Percentiles rank a stretch among this genome's conserved stretches.
Evolutionary conservation across 2,329 filamentous ascomycete genomes (phyloP).

Genomic region (Fusarium devonianum): DNA sequence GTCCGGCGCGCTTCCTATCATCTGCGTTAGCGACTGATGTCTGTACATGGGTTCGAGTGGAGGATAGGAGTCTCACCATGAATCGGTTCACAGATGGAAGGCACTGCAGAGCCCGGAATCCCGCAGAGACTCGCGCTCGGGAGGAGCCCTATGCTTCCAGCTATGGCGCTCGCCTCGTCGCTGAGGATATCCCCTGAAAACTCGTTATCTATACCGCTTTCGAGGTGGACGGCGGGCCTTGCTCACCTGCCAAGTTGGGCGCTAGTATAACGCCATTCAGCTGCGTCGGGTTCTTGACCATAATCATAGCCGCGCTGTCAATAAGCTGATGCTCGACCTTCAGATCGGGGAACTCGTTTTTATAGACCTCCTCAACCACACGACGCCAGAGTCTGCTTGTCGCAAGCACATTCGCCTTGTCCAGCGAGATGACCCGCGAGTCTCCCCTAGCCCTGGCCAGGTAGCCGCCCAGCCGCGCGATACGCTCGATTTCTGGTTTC

Average conservation of each 20-base stretch:
- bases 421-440: slow-evolving; percentile 78
- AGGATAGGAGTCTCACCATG: slow-evolving; percentile 28
- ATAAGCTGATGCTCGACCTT: slow-evolving; percentile 86
- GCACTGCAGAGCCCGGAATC: slow-evolving; percentile 29
- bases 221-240: slow-evolving; percentile 21
- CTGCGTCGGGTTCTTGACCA: slow-evolving; percentile 87
- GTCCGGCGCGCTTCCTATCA: slow-evolving; percentile 26
- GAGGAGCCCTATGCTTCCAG: slow-evolving; percentile 35
- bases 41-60: slow-evolving; percentile 17
- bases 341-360: slow-evolving; percentile 84
- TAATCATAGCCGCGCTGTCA: slow-evolving; percentile 91
- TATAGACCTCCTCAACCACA: slow-evolving; percentile 81
- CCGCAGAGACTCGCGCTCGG: slow-evolving; percentile 37
- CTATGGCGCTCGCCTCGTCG: slow-evolving; percentile 30
- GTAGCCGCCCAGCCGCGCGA: slow-evolving; percentile 79
- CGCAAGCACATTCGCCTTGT: slow-evolving; percentile 93
- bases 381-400: slow-evolving; percentile 86
- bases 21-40: slow-evolving; percentile 19
- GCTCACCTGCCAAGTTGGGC: slow-evolving; percentile 64
- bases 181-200: slow-evolving; percentile 31
- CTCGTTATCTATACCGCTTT: slow-evolving; percentile 26
- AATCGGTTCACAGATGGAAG: slow-evolving; percentile 34
- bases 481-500: slow-evolving; percentile 81
- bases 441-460: slow-evolving; percentile 76
- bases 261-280: slow-evolving; percentile 89